phyloP scores from a whole-genome alignment of 2,329 filamentous ascomycete species.

The Cryphonectria radicalis region DNA sequence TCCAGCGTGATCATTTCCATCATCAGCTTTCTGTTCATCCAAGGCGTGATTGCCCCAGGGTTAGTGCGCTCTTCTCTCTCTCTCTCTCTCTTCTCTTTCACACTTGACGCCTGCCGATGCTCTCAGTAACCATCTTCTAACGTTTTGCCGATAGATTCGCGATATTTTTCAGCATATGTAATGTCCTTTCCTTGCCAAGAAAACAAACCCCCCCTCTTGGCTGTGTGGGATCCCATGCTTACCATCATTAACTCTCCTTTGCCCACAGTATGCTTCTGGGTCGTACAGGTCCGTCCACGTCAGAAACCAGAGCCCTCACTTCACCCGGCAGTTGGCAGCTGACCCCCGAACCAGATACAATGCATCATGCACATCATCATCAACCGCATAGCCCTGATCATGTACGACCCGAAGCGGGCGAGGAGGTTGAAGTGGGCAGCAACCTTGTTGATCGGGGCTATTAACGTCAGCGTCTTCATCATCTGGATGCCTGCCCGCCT shows the following conservation, averaged over 20 bases:
- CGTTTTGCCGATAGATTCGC: conserved; percentile 34
- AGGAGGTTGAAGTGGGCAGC: conserved; percentile 46
- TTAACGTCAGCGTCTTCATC: conserved; percentile 54
- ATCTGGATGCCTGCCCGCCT: conserved; percentile 56
- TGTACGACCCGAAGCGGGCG: conserved; percentile 43
- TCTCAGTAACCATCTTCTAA: not conserved
- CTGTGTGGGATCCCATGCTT: not conserved
- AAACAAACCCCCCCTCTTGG: not conserved
- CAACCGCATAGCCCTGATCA: conserved; percentile 52
- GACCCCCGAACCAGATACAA: conserved; percentile 42
- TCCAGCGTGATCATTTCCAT: conserved; percentile 38
- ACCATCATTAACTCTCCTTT: not conserved
- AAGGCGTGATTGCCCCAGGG: conserved; percentile 36
- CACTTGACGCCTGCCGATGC: not conserved
- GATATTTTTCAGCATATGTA: conserved; percentile 32
- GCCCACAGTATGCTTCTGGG: conserved; percentile 37
- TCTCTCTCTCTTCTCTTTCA: not conserved
- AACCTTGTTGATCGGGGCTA: conserved; percentile 44
- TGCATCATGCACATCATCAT: conserved; percentile 56
- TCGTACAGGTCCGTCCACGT: conserved; percentile 31
- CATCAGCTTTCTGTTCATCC: conserved; percentile 41
- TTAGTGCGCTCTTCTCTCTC: conserved; percentile 31
- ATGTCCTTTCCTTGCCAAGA: conserved; percentile 21
- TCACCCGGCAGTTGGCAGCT: not conserved
- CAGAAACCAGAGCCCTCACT: not conserved